Evolutionary conservation across 257 asterid genomes (phyloP).

Genomic region (Forsythia suspensa): DNA sequence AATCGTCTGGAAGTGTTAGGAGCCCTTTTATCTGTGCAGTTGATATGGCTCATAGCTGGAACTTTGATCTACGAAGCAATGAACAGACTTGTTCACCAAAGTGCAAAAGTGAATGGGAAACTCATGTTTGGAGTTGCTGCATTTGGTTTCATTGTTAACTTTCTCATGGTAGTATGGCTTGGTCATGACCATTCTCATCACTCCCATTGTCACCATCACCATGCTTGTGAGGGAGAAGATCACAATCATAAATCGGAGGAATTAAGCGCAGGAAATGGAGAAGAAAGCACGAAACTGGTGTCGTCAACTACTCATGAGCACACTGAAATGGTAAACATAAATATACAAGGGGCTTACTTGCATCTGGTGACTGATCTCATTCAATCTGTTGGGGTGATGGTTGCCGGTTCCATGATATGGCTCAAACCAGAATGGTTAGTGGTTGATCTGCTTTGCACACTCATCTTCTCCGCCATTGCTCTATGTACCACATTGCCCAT

Average conservation of each 20-base stretch:
- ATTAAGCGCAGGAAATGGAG: conserved; percentile 18
- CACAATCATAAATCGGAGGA: conserved; percentile 41
- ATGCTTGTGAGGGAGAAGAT: conserved; percentile 11
- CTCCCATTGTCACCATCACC: conserved; percentile 37
- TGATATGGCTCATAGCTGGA: conserved; percentile 71
- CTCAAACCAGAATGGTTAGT: conserved; percentile 63
- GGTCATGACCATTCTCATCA: conserved; percentile 72
- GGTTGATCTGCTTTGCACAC: conserved; percentile 68
- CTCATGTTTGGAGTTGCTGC: conserved; percentile 77
- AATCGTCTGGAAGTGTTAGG: conserved; percentile 78
- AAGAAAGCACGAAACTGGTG: conserved; percentile 36
- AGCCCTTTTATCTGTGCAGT: conserved; percentile 70
- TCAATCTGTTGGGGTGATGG: conserved; percentile 81
- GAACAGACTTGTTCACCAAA: conserved; percentile 45
- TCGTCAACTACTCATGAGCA: conserved; percentile 25
- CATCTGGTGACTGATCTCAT: conserved; percentile 69
- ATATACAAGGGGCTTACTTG: conserved; percentile 78
- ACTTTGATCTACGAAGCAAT: conserved; percentile 63
- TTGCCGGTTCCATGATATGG: conserved; percentile 80
- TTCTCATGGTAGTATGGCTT: conserved; percentile 57
- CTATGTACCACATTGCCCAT: conserved; percentile 57
- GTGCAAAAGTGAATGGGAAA: conserved; percentile 47
- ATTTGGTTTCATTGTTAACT: conserved; percentile 68
- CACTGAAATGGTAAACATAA: conserved; percentile 44
- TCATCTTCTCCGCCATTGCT: conserved; percentile 54